Conservation (phyloP, 2,329 filamentous ascomycete species). For the Hysterium pulicare region DNA sequence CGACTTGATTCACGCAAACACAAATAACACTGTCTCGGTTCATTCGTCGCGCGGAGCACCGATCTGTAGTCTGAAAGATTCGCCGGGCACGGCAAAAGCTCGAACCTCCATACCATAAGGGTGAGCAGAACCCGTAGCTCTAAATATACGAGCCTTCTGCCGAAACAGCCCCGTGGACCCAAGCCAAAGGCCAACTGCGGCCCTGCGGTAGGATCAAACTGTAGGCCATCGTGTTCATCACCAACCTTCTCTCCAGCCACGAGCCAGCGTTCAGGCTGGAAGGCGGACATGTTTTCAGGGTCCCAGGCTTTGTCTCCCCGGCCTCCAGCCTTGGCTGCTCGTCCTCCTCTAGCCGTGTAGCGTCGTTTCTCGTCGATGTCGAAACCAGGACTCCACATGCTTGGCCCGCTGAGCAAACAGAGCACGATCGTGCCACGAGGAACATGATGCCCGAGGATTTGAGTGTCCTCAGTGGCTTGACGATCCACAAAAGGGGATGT, state of each 20-base stretch:
- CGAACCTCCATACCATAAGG: too few species aligned
- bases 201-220: constrained; percentile 19
- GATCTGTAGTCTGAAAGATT: too few species aligned
- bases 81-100: too few species aligned
- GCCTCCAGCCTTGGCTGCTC: constrained; percentile 15
- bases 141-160: too few species aligned
- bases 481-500: constrained; percentile 28
- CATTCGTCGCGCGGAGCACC: too few species aligned
- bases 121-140: too few species aligned
- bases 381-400: constrained; percentile 8
- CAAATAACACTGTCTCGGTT: too few species aligned
- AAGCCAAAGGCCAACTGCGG: constrained; percentile 23
- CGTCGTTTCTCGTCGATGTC: constrained; percentile 30
- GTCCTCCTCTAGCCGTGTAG: constrained; percentile 22
- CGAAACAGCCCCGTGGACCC: constrained; percentile 24
- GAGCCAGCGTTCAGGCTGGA: constrained; percentile 43
- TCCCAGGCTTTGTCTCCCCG: too few species aligned
- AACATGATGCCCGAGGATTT: constrained; percentile 40
- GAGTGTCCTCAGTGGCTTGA: constrained; percentile 34
- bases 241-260: too few species aligned
- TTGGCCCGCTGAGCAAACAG: constrained; percentile 19
- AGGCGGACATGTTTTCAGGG: constrained; percentile 23
- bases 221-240: constrained; percentile 12
- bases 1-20: too few species aligned
- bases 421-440: constrained; percentile 39